A percentile compares a stretch with the other conserved stretches of the same genome.
Evolutionary conservation across 148 eudicot genomes (phyloP).

Genomic region (Fagopyrum homotropicum): DNA sequence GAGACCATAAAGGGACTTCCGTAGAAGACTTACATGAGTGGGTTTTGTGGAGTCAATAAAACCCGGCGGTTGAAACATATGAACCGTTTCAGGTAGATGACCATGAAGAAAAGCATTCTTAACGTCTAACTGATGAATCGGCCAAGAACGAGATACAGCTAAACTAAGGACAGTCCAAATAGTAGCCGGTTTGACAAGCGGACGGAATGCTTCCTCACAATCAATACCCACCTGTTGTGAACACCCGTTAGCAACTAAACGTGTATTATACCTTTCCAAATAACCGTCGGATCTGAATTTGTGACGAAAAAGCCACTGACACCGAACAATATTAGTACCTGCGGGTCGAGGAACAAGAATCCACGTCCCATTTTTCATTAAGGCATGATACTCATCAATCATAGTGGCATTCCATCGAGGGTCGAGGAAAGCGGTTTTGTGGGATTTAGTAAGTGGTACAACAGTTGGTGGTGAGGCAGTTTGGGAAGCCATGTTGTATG

Average conservation of each 20-base stretch:
- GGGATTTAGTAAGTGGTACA: neutral
- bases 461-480: neutral
- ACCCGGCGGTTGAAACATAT: neutral
- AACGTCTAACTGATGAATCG: neutral
- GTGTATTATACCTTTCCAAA: neutral
- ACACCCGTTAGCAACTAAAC: neutral
- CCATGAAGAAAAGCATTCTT: neutral
- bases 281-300: neutral
- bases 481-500: too few species aligned
- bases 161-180: neutral
- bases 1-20: neutral
- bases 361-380: neutral
- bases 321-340: neutral
- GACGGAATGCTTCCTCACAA: neutral
- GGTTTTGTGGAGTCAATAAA: neutral
- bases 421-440: neutral
- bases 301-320: neutral
- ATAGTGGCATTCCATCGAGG: neutral
- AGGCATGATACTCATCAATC: neutral
- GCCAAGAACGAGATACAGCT: neutral
- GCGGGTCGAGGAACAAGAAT: neutral
- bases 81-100: neutral
- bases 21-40: neutral
- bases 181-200: neutral
- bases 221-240: neutral